phyloP scores from a whole-genome alignment of 192 early-diverging fungal species.

The Backusella circina region DNA sequence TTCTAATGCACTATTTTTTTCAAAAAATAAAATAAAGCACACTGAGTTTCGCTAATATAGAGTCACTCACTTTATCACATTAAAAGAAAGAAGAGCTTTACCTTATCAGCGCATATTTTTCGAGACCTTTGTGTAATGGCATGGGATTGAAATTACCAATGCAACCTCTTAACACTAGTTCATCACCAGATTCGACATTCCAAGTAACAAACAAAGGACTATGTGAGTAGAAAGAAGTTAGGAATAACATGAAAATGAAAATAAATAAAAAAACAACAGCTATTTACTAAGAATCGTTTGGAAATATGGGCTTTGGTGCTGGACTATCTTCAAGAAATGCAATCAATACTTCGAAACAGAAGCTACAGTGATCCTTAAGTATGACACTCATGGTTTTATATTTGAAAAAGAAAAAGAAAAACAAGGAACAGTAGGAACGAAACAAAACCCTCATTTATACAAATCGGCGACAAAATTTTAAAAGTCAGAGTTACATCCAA shows the following conservation, averaged over 20 bases:
- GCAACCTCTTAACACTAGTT: conserved; percentile 76
- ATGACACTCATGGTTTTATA: conserved; percentile 18
- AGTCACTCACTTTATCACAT: no score
- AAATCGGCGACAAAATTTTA: not conserved
- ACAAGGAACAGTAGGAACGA: not conserved
- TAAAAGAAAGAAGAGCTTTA: conserved; percentile 16
- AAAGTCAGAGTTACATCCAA: not conserved
- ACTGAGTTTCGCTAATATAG: not conserved
- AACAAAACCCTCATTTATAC: not conserved
- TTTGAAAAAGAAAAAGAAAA: not conserved
- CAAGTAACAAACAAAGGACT: conserved; percentile 87
- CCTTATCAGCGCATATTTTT: conserved; percentile 80
- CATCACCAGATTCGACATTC: conserved; percentile 46
- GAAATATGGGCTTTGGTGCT: conserved; percentile 47
- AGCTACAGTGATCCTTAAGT: conserved; percentile 63
- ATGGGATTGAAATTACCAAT: conserved; percentile 87
- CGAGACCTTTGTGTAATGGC: conserved; percentile 65
- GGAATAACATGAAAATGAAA: not conserved
- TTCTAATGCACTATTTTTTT: conserved; percentile 60
- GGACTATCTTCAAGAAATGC: conserved; percentile 51
- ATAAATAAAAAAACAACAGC: not conserved
- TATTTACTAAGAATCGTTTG: conserved; percentile 56
- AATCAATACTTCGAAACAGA: conserved; percentile 78
- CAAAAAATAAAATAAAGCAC: not conserved
- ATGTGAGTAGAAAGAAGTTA: not conserved